Evolutionary conservation across 2,329 filamentous ascomycete genomes (phyloP).

Genomic region (Fusarium floridanum): DNA sequence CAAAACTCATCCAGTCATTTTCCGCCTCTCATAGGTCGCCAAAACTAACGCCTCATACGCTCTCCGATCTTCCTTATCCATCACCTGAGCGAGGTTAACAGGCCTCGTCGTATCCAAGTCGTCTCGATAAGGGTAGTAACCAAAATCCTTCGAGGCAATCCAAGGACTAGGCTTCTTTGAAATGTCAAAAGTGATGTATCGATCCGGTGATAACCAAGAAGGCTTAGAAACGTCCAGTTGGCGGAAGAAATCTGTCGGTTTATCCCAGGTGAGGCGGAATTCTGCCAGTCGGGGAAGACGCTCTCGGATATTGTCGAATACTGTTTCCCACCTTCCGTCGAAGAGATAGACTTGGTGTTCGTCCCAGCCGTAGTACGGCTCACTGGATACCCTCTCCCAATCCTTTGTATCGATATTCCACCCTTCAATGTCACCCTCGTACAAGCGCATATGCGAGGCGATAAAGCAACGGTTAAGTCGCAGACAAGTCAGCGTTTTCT

Average conservation of each 20-base stretch:
- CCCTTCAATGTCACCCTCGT: neutral
- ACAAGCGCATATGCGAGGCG: constrained; percentile 15
- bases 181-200: neutral
- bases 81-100: neutral
- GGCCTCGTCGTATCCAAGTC: neutral
- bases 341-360: constrained; percentile 18
- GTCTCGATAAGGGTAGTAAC: neutral
- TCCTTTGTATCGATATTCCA: constrained; percentile 20
- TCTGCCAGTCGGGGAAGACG: constrained; percentile 29
- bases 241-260: neutral
- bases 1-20: neutral
- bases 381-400: constrained; percentile 20
- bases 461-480: constrained; percentile 23
- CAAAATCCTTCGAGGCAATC: neutral
- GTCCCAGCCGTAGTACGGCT: constrained; percentile 6
- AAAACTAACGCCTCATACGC: neutral
- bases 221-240: neutral
- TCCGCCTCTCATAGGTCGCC: neutral
- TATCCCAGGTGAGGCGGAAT: constrained; percentile 22
- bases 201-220: neutral
- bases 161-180: neutral
- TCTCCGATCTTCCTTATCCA: neutral
- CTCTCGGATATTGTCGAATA: constrained; percentile 37
- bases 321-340: constrained; percentile 32
- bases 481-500: constrained; percentile 25